These are phyloP conservation scores for Abortiporus biennis DNA, from an alignment of 1,284 basidiomycete genomes.

Conservation along the genomic window DNA sequence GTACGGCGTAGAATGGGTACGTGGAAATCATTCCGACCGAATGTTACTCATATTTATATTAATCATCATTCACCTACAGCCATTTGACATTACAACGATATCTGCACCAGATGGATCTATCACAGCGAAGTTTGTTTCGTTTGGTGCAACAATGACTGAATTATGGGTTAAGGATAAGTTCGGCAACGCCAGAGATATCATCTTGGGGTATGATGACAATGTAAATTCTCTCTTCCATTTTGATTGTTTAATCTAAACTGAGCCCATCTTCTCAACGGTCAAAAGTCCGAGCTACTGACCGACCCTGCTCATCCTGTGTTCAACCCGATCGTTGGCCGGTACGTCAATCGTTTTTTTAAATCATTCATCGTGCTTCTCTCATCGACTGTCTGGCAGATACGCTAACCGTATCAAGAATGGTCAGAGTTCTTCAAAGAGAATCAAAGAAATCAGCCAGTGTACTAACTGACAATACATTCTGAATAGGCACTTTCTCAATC, in stretches of 20 bases:
- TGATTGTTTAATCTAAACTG: not conserved
- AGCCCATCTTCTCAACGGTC: not conserved
- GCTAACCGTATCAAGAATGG: constrained; percentile 50
- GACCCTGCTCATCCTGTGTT: constrained; percentile 45
- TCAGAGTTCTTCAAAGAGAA: constrained; percentile 17
- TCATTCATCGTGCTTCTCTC: not conserved
- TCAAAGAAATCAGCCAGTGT: not conserved
- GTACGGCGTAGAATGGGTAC: constrained; percentile 1
- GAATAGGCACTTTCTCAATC: constrained; percentile 46
- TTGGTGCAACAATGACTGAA: constrained; percentile 46
- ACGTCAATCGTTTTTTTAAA: constrained; percentile 13
- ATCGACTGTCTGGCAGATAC: constrained; percentile 30
- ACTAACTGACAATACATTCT: not conserved
- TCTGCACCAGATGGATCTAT: constrained; percentile 46
- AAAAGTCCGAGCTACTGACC: constrained; percentile 33
- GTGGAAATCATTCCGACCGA: not conserved
- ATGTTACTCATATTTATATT: too few species aligned
- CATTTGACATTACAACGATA: constrained; percentile 42
- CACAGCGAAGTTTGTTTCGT: constrained; percentile 46
- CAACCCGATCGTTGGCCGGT: constrained; percentile 44
- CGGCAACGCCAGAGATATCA: constrained; percentile 39
- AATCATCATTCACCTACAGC: constrained; percentile 21
- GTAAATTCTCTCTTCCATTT: constrained; percentile 26
- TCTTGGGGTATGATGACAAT: constrained; percentile 49
- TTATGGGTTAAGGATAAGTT: constrained; percentile 45